Evolutionary conservation across 1,284 basidiomycete species (phyloP).

Genomic region (Exsudoporus floridanus): DNA sequence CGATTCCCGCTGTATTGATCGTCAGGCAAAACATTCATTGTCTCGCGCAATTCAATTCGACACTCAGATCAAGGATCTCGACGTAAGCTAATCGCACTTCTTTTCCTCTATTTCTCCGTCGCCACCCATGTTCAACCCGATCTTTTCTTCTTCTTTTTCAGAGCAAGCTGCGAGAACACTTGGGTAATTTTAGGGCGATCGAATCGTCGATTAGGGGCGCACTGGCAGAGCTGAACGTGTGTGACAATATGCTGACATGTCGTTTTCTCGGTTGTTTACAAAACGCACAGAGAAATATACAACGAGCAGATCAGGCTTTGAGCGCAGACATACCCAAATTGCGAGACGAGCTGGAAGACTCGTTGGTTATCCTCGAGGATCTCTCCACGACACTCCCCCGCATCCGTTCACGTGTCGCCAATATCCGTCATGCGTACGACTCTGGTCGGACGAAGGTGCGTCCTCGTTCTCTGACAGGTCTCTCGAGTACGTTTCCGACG

Average conservation of each 20-base stretch:
- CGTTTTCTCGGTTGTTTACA: not conserved
- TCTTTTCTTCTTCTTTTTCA: conserved; percentile 26
- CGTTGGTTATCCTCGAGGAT: conserved; percentile 51
- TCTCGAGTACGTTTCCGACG: not conserved
- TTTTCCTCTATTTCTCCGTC: too few relatives aligned
- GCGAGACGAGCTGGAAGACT: conserved; percentile 54
- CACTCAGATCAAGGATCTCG: conserved; percentile 65
- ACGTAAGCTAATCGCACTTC: conserved; percentile 43
- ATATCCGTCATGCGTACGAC: conserved; percentile 62
- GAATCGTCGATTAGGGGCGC: conserved; percentile 65
- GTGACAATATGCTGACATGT: not conserved
- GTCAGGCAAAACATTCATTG: conserved; percentile 47
- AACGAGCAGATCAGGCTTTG: conserved; percentile 55
- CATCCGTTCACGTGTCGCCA: conserved; percentile 55
- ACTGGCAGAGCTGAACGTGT: conserved; percentile 56
- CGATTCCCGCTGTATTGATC: conserved; percentile 36
- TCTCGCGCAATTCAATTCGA: conserved; percentile 57
- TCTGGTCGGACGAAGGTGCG: conserved; percentile 64
- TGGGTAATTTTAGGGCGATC: conserved; percentile 70
- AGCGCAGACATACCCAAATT: conserved; percentile 60
- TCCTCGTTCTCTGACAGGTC: not conserved
- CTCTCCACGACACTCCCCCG: conserved; percentile 56
- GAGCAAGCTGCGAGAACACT: conserved; percentile 61
- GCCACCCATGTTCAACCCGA: not conserved
- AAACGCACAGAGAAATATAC: conserved; percentile 50